These are phyloP conservation scores for Fusarium heterosporum DNA, from an alignment of 2,329 filamentous ascomycete genomes.

Conservation along the genomic window DNA sequence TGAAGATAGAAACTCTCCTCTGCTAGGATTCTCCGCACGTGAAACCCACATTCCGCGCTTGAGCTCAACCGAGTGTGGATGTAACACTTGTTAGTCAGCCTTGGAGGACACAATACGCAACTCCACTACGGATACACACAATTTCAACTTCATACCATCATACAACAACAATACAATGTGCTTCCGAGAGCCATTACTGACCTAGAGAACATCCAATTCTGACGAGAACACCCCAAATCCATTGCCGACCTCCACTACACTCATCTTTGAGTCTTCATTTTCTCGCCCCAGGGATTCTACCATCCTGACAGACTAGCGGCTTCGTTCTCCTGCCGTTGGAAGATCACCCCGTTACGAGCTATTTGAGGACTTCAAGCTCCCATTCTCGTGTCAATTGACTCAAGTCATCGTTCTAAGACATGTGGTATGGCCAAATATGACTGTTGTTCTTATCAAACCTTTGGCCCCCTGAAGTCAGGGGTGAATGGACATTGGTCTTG, in stretches of 20 bases:
- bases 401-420: neutral
- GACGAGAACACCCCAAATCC: no score
- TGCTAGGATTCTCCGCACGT: conserved; percentile 37
- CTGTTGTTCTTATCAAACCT: neutral
- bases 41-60: conserved; percentile 12
- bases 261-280: no score
- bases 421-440: neutral
- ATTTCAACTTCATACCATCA: conserved; percentile 38
- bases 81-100: conserved; percentile 32
- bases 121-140: conserved; percentile 28
- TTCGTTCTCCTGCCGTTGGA: neutral
- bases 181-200: neutral
- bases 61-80: conserved; percentile 18
- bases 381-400: neutral
- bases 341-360: neutral
- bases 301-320: neutral
- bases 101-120: conserved; percentile 18
- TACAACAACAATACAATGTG: neutral
- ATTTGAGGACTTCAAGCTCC: neutral
- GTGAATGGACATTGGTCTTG: neutral
- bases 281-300: neutral
- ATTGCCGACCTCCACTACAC: no score
- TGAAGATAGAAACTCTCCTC: neutral
- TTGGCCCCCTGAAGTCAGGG: conserved; percentile 35
- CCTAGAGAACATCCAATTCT: neutral